phyloP scores from a whole-genome alignment of 192 early-diverging fungal species.

The Coemansia sp. region DNA sequence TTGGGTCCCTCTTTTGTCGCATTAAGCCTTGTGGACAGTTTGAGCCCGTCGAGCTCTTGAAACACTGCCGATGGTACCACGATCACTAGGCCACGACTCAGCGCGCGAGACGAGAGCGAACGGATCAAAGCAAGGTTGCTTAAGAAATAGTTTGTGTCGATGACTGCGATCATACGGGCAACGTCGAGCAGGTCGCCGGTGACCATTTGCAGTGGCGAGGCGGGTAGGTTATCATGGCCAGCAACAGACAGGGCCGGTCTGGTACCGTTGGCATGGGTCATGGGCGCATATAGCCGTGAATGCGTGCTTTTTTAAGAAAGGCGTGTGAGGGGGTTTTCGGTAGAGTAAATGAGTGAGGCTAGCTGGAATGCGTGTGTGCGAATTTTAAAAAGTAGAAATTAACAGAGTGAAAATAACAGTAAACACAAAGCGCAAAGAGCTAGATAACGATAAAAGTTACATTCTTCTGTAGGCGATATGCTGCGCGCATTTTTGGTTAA shows the following conservation, averaged over 20 bases:
- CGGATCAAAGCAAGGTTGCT: slow-evolving; percentile 22
- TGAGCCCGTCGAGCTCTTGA: slow-evolving; percentile 43
- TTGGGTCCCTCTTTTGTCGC: neutral
- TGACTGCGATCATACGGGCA: slow-evolving; percentile 21
- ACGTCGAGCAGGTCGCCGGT: slow-evolving; percentile 12
- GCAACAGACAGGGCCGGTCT: neutral
- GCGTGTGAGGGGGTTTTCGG: too few relatives aligned
- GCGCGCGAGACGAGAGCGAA: slow-evolving; percentile 11
- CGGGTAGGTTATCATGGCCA: neutral
- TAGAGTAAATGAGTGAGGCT: too few relatives aligned
- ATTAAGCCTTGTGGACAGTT: slow-evolving; percentile 4
- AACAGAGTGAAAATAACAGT: neutral
- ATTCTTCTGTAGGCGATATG: too few relatives aligned
- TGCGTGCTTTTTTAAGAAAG: too few relatives aligned
- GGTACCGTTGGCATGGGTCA: too few relatives aligned
- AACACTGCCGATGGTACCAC: slow-evolving; percentile 41
- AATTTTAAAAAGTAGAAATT: too few relatives aligned
- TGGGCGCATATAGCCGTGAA: too few relatives aligned
- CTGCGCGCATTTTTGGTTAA: too few relatives aligned
- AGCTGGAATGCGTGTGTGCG: too few relatives aligned
- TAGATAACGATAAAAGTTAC: too few relatives aligned
- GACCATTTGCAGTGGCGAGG: neutral
- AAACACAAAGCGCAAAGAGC: neutral
- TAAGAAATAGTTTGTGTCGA: slow-evolving; percentile 50
- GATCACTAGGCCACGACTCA: slow-evolving; percentile 12